Evolutionary conservation across 192 early-diverging fungal species (phyloP), one percentile per base, ranked within the genome.

Genomic region (Coemansia reversa): DNA sequence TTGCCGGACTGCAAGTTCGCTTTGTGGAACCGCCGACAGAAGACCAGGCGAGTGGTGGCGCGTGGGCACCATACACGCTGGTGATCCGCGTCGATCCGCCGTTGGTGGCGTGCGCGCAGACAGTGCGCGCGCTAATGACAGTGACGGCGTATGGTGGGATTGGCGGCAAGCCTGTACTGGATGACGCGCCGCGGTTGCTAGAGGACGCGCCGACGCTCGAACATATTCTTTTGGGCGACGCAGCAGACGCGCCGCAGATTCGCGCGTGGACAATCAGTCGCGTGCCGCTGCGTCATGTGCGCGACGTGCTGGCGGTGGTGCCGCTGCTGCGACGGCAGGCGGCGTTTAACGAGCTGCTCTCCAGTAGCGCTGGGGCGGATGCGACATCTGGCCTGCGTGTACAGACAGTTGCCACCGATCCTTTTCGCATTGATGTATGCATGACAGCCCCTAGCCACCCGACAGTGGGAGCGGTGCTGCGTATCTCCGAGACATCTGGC

Each of bases 131-230:
- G 8, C 63, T 75, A 14, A 75, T 80, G 72, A 35, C 56, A 11
- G 62, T 59, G 4, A 49, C 62, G 19, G 53, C 55, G 4, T 27
- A 30, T 23, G 32, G 49, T 24, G 30, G 30, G 8, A 51, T 25
- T 1, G 48, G 16, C 2, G 22, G 42, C 16, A n/a, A 35, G 9
- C 8, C 63, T 11, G 30, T 22, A 6, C 28, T 42, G 1, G 64
- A 70, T 18, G 69, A 75, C 39, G 68, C 73, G 20, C 78, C 78
- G 12, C 55, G 78, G 14, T 60, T 81, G 22, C 60, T 81, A 1
- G 78, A 81, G 33, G 70, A 81, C 23, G 78, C 78, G 29, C 73
- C 78, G 16, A 81, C 78, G 1, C 62, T 81, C 3, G 78, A 81
- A 29, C 42, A 33, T 19, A 62, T 75, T 1, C 20, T 81, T 0